phyloP scores from a whole-genome alignment of 2,329 filamentous ascomycete species.

The Neobulgaria alba region DNA sequence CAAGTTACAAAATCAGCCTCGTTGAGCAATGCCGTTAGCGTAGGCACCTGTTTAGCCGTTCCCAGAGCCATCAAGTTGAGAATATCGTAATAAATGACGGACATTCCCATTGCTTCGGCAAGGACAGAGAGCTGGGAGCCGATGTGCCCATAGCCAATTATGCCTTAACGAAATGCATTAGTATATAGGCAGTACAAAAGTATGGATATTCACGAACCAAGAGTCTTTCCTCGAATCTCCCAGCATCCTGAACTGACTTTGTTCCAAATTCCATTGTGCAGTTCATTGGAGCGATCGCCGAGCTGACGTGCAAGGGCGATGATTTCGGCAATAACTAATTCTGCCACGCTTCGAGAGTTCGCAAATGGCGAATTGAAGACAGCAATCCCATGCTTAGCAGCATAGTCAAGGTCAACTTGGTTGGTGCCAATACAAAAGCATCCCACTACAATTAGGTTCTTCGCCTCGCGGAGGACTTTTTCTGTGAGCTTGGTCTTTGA shows the following conservation, averaged over 20 bases:
- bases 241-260: slow-evolving; percentile 96
- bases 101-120: slow-evolving; percentile 96
- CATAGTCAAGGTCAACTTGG: slow-evolving; percentile 80
- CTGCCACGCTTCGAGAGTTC: slow-evolving; percentile 94
- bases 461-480: slow-evolving; percentile 77
- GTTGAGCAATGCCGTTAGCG: slow-evolving; percentile 65
- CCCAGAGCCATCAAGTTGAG: slow-evolving; percentile 91
- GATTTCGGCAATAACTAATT: slow-evolving; percentile 90
- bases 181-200: neutral
- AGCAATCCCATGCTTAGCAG: slow-evolving; percentile 77
- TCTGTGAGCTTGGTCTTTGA: slow-evolving; percentile 94
- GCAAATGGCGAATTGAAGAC: slow-evolving; percentile 99
- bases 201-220: too few species aligned
- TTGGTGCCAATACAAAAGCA: slow-evolving; percentile 99
- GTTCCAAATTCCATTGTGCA: slow-evolving; percentile 94
- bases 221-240: slow-evolving; percentile 96
- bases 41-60: slow-evolving; percentile 74
- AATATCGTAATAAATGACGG: slow-evolving; percentile 94
- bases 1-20: slow-evolving; percentile 87
- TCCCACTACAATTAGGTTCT: slow-evolving; percentile 89
- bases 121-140: slow-evolving; percentile 92
- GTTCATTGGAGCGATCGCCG: slow-evolving; percentile 84
- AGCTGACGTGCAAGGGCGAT: slow-evolving; percentile 87
- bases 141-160: slow-evolving; percentile 96
- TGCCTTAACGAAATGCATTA: slow-evolving; percentile 42